These are phyloP conservation scores for Entomortierella chlamydospora DNA, from an alignment of 192 early-diverging fungal species.

Conservation along the genomic window DNA sequence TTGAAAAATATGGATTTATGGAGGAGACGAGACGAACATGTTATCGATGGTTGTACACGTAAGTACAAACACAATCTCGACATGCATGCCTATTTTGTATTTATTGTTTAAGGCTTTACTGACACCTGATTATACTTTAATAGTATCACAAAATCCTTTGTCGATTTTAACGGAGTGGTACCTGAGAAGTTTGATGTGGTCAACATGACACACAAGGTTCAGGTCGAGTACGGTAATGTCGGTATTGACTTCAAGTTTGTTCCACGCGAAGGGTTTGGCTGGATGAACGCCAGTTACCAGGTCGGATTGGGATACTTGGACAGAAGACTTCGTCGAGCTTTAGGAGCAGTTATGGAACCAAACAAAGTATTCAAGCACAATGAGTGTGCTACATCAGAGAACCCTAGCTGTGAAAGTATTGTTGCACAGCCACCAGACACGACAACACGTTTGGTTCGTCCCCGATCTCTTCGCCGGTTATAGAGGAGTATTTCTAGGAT, in stretches of 20 bases:
- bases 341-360: slow-evolving; percentile 66
- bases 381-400: no score
- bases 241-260: slow-evolving; percentile 94
- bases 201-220: slow-evolving; percentile 85
- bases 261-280: slow-evolving; percentile 96
- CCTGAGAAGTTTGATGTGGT: slow-evolving; percentile 99
- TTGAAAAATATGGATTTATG: slow-evolving; percentile 84
- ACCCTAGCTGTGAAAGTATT: slow-evolving; percentile 15
- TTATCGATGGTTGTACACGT: slow-evolving; percentile 96
- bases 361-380: slow-evolving; percentile 25
- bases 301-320: slow-evolving; percentile 84
- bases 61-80: no score
- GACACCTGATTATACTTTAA: neutral
- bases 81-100: no score
- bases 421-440: slow-evolving; percentile 34
- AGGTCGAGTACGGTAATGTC: slow-evolving; percentile 98
- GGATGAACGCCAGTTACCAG: slow-evolving; percentile 97
- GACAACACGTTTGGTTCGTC: slow-evolving; percentile 32
- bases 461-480: neutral
- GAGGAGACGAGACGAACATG: slow-evolving; percentile 80
- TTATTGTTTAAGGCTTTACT: no score
- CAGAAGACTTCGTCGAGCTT: slow-evolving; percentile 75
- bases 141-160: slow-evolving; percentile 92
- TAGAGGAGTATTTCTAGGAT: neutral
- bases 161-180: slow-evolving; percentile 96